Evolutionary conservation across 768 basidiomycete species (phyloP).

Genomic region (Lanmaoa rubissima): DNA sequence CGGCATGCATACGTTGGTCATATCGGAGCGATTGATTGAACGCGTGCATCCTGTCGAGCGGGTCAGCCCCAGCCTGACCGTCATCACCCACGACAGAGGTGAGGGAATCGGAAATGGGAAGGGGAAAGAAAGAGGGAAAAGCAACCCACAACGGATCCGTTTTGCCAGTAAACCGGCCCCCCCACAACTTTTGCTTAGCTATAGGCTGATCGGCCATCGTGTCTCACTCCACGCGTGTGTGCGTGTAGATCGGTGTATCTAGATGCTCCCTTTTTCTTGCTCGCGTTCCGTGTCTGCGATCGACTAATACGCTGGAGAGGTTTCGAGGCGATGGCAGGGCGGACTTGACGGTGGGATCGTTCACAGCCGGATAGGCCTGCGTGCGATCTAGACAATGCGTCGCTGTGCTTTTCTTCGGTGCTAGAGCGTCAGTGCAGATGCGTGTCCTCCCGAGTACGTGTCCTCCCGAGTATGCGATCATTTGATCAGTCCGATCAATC

Average conservation of each 20-base stretch:
- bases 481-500: not conserved
- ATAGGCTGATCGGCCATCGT: constrained; percentile 40
- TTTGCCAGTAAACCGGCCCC: constrained; percentile 83
- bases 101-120: not conserved
- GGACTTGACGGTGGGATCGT: not conserved
- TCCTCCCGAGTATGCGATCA: not conserved
- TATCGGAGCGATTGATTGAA: constrained; percentile 97
- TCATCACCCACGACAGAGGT: not conserved
- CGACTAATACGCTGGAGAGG: not conserved
- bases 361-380: not conserved
- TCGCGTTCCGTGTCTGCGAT: not conserved
- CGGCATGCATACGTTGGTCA: constrained; percentile 91
- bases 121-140: not conserved
- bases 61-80: not conserved
- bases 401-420: not conserved
- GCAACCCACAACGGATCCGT: constrained; percentile 56
- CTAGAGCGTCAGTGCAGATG: not conserved
- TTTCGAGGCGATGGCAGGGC: not conserved
- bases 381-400: not conserved
- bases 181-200: constrained; percentile 78
- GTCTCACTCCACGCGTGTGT: not conserved
- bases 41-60: constrained; percentile 76
- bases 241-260: not conserved
- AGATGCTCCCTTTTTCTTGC: not conserved
- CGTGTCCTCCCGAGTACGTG: not conserved